Conservation (phyloP, 306 rosid species). For the Rosa persica region DNA sequence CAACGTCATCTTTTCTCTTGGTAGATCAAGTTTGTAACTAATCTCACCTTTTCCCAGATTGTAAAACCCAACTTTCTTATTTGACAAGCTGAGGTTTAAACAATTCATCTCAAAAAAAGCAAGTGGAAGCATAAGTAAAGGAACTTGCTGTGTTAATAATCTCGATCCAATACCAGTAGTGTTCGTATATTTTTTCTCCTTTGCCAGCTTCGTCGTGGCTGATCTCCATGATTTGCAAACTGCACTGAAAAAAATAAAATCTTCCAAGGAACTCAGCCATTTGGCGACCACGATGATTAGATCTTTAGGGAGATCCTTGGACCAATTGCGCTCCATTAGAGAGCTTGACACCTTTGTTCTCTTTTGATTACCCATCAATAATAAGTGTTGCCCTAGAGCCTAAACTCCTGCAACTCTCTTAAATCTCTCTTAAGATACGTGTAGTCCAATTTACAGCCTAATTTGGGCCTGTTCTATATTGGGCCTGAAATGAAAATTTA, state of each 20-base stretch:
- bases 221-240: slow-evolving; percentile 8
- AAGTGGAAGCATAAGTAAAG: neutral
- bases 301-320: neutral
- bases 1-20: neutral
- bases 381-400: neutral
- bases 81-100: neutral
- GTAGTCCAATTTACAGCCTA: neutral
- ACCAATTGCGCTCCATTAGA: neutral
- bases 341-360: neutral
- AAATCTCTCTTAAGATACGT: too few species aligned
- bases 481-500: neutral
- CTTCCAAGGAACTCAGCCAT: neutral
- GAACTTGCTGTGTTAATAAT: neutral
- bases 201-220: neutral
- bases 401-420: neutral
- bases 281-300: neutral
- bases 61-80: neutral
- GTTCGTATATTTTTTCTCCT: neutral
- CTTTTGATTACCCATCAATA: too few species aligned
- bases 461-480: neutral
- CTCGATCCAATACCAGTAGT: neutral
- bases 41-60: neutral
- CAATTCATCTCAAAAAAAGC: neutral
- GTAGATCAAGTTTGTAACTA: neutral
- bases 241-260: neutral